These are phyloP conservation scores for Allantophomopsis lycopodina DNA, from an alignment of 2,329 filamentous ascomycete genomes.

Conservation along the genomic window DNA sequence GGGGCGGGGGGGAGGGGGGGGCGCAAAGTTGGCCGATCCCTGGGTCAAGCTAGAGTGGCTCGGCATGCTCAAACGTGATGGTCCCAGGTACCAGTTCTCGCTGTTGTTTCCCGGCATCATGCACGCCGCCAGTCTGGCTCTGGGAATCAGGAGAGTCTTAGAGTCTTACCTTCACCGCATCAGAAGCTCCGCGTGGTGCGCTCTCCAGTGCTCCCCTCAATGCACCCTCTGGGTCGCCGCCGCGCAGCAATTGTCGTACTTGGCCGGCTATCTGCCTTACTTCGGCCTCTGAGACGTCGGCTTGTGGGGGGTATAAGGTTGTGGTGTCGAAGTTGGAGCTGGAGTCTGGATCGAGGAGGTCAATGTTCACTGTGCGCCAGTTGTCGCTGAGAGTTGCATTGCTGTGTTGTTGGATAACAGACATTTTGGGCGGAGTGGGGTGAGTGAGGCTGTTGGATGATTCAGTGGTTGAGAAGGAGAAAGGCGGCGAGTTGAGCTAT, in stretches of 20 bases:
- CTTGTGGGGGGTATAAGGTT: conserved; percentile 64
- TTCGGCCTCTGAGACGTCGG: conserved; percentile 63
- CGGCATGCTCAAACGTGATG: no score
- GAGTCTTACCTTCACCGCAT: conserved; percentile 38
- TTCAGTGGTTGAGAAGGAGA: no score
- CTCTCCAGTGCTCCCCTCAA: conserved; percentile 73
- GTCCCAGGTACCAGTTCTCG: no score
- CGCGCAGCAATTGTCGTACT: conserved; percentile 75
- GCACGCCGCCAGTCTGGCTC: neutral
- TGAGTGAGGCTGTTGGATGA: no score
- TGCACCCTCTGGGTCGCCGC: conserved; percentile 78
- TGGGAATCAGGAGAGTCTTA: neutral
- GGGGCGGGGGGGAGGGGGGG: no score
- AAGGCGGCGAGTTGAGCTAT: no score
- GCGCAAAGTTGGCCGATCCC: no score
- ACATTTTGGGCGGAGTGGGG: conserved; percentile 29
- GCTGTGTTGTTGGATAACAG: conserved; percentile 53
- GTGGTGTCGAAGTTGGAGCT: conserved; percentile 81
- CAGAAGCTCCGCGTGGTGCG: conserved; percentile 57
- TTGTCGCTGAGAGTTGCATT: conserved; percentile 45
- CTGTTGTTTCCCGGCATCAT: no score
- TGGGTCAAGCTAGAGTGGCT: no score
- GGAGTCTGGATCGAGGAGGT: conserved; percentile 81
- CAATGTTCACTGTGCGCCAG: conserved; percentile 88
- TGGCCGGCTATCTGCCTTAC: conserved; percentile 67